phyloP scores from a whole-genome alignment of 768 basidiomycete species.

The Rhodocollybia butyracea region DNA sequence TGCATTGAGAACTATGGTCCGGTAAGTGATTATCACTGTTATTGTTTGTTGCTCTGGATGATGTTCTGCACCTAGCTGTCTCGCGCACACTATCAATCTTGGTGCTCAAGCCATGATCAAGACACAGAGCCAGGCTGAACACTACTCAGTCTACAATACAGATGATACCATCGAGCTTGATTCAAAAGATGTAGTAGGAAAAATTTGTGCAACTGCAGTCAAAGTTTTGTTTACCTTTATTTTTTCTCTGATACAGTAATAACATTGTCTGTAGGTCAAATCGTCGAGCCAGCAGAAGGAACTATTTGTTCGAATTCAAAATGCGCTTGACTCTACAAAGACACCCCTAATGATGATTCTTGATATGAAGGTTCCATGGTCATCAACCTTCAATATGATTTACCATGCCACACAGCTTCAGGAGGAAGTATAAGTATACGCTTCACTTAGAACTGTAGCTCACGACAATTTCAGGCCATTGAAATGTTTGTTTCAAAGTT shows the following conservation, averaged over 20 bases:
- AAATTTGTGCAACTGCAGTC: constrained; percentile 8
- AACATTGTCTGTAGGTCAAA: constrained; percentile 16
- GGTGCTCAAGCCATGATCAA: background rate
- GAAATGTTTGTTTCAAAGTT: background rate
- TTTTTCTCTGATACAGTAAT: background rate
- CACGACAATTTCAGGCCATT: background rate
- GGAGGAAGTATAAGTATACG: background rate
- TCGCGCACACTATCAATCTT: background rate
- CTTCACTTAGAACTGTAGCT: constrained; percentile 5
- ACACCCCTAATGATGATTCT: constrained; percentile 17
- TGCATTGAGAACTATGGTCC: no score
- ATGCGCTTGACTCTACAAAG: background rate
- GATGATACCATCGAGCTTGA: background rate
- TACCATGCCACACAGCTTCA: constrained; percentile 9
- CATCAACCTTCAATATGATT: constrained; percentile 28
- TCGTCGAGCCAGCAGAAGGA: constrained; percentile 24
- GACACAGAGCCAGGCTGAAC: background rate
- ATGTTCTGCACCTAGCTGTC: no score
- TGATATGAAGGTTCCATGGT: constrained; percentile 30
- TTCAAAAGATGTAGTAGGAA: constrained; percentile 6
- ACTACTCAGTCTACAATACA: background rate
- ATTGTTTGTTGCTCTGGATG: no score
- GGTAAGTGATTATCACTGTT: no score
- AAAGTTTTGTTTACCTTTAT: constrained; percentile 9
- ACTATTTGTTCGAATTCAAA: constrained; percentile 17